phyloP scores from a whole-genome alignment of 192 early-diverging fungal species.

The Piromyces sp. region DNA sequence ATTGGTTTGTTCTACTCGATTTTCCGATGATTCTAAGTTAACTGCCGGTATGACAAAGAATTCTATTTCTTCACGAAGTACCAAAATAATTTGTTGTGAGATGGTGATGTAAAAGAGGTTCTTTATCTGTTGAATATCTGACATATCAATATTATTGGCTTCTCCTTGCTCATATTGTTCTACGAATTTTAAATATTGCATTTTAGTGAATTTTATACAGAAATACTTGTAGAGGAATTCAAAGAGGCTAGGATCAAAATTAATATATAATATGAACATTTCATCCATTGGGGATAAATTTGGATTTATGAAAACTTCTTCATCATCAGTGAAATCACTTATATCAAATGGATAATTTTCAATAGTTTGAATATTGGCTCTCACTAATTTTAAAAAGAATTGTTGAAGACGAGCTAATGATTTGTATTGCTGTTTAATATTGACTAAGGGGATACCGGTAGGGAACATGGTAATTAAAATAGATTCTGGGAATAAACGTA shows the following conservation, averaged over 20 bases:
- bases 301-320: not conserved
- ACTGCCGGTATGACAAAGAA: not conserved
- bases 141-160: not conserved
- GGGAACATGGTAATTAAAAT: conserved; percentile 2
- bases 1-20: not conserved
- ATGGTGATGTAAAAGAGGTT: not conserved
- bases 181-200: not conserved
- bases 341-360: not conserved
- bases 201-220: not conserved
- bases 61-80: not conserved
- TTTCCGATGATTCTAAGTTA: not conserved
- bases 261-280: not conserved
- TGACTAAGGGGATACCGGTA: not conserved
- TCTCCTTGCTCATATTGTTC: not conserved
- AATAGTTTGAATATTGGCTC: not conserved
- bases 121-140: not conserved
- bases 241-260: not conserved
- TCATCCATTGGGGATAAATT: not conserved
- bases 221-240: not conserved
- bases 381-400: not conserved
- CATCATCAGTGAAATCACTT: not conserved
- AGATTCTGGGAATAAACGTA: conserved; percentile 6
- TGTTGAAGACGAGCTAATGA: not conserved
- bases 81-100: not conserved
- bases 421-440: not conserved